Percentiles rank a stretch among this genome's conserved stretches.
These are phyloP conservation scores for Lactarius sp. DNA, from an alignment of 768 basidiomycete genomes.

Conservation along the genomic window DNA sequence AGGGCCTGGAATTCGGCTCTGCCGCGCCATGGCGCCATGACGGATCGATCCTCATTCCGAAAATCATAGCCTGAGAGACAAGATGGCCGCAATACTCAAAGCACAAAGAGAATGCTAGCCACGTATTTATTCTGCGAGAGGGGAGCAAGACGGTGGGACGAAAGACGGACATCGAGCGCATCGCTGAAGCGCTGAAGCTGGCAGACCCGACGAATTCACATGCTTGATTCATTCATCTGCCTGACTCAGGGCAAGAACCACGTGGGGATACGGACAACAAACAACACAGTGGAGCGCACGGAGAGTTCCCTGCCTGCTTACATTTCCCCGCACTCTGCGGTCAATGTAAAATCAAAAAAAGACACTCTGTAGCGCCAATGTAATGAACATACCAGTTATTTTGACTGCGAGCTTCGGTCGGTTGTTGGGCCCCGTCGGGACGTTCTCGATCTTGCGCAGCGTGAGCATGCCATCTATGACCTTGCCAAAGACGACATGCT, in stretches of 20 bases:
- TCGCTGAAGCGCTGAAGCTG: not conserved
- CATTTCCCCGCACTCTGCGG: slow-evolving; percentile 40
- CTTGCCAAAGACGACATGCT: slow-evolving; percentile 90
- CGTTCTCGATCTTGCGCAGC: slow-evolving; percentile 92
- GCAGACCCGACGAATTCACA: not conserved
- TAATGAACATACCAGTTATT: slow-evolving; percentile 60
- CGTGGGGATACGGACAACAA: not conserved
- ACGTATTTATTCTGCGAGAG: not conserved
- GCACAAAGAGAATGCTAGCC: not conserved
- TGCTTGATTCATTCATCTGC: not conserved
- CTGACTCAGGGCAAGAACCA: not conserved
- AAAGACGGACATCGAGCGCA: not conserved
- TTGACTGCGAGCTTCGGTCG: slow-evolving; percentile 85
- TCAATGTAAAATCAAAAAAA: not conserved
- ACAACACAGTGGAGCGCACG: not conserved
- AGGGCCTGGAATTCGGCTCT: not conserved
- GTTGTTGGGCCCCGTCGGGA: slow-evolving; percentile 87
- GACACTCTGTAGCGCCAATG: not conserved
- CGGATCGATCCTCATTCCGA: not conserved
- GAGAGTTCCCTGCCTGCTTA: slow-evolving; percentile 17
- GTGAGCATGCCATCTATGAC: slow-evolving; percentile 94
- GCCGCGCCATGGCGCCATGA: not conserved
- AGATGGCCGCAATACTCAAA: not conserved
- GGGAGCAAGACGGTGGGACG: not conserved
- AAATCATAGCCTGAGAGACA: not conserved